phyloP scores from a whole-genome alignment of 2,329 filamentous ascomycete genomes.

The Stachybotrys elegans region DNA sequence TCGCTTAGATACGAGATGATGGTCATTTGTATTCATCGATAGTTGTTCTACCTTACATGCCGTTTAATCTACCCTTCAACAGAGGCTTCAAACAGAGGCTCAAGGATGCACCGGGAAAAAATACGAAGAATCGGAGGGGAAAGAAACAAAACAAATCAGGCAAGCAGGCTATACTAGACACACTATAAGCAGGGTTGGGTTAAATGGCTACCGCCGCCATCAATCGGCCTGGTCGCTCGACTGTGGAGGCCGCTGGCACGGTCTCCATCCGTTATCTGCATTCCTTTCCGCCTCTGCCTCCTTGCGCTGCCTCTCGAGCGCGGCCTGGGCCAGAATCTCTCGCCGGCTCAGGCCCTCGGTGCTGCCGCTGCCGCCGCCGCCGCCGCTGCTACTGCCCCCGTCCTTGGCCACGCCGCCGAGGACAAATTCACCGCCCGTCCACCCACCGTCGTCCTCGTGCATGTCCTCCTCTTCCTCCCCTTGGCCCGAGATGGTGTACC shows the following conservation, averaged over 20 bases:
- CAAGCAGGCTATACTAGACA: too few species aligned
- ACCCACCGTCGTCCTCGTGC: slow-evolving; percentile 65
- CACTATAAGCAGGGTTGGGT: too few species aligned
- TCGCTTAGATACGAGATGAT: too few species aligned
- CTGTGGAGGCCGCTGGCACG: slow-evolving; percentile 18
- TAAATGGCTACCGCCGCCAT: neutral
- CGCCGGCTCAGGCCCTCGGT: slow-evolving; percentile 55
- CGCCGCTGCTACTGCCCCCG: too few species aligned
- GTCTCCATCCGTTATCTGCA: slow-evolving; percentile 23
- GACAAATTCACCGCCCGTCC: slow-evolving; percentile 75
- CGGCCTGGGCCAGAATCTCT: slow-evolving; percentile 62
- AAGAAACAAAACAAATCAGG: too few species aligned
- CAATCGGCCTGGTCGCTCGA: slow-evolving; percentile 9
- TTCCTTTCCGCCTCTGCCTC: slow-evolving; percentile 26
- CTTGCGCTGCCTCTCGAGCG: slow-evolving; percentile 28
- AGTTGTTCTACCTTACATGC: too few species aligned
- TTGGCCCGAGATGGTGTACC: slow-evolving; percentile 47
- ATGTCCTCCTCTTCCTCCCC: slow-evolving; percentile 46
- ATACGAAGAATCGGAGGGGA: too few species aligned
- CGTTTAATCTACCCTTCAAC: too few species aligned
- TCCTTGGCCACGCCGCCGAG: slow-evolving; percentile 53
- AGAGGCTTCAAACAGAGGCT: too few species aligned
- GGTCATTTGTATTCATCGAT: too few species aligned
- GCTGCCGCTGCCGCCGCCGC: neutral
- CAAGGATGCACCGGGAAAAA: too few species aligned